These are phyloP conservation scores for Cladosporium sp. DNA, from an alignment of 2,329 filamentous ascomycete genomes.

Conservation along the genomic window DNA sequence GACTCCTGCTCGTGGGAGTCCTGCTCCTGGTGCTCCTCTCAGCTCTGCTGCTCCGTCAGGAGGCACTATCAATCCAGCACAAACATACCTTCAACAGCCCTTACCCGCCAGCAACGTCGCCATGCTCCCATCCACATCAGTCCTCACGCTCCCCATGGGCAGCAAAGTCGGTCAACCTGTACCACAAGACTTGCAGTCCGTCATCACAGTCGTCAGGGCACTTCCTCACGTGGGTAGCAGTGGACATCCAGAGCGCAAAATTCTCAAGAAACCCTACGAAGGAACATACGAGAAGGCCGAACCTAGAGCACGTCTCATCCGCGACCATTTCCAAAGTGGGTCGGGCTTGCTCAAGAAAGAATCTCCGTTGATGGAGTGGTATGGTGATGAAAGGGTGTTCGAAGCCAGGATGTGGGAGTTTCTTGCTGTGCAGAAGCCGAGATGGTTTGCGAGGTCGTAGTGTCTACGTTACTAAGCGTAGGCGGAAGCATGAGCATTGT, in stretches of 20 bases:
- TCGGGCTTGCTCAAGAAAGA: background rate
- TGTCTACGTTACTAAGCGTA: too few relatives aligned
- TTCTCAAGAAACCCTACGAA: background rate
- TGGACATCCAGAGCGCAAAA: background rate
- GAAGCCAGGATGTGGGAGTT: background rate
- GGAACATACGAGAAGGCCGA: background rate
- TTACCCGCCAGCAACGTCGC: background rate
- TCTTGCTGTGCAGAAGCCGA: background rate
- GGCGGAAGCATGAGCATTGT: too few relatives aligned
- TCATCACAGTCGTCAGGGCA: background rate
- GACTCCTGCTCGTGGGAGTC: too few relatives aligned
- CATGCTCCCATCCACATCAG: background rate
- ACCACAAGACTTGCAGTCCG: background rate
- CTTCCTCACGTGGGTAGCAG: background rate
- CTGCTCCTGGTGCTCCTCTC: too few relatives aligned
- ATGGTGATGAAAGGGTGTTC: background rate
- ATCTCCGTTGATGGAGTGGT: background rate
- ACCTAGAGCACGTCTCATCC: background rate
- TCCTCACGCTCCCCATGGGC: background rate
- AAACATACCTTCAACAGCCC: background rate
- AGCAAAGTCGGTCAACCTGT: background rate
- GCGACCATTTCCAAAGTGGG: background rate
- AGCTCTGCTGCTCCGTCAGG: too few relatives aligned
- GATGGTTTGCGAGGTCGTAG: background rate
- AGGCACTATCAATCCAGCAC: background rate